phyloP scores from a whole-genome alignment of 768 basidiomycete genomes.

The Panellus pusillus region DNA sequence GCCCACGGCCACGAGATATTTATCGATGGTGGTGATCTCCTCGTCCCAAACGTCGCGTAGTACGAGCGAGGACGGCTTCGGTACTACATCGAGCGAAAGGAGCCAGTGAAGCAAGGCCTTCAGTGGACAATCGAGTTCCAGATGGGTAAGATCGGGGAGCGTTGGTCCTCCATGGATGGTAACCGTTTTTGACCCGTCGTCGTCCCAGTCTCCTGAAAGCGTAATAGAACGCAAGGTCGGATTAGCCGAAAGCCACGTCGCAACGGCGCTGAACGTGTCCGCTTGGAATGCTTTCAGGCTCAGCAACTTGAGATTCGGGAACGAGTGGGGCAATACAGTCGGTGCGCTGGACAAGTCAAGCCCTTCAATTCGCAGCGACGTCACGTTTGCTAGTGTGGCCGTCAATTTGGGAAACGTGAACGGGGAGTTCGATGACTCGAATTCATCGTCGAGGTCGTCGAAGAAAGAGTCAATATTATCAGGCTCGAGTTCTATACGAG shows the following conservation, averaged over 20 bases:
- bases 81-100: not conserved
- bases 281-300: not conserved
- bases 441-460: not conserved
- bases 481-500: not conserved
- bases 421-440: not conserved
- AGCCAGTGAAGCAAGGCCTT: not conserved
- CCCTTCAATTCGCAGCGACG: constrained; percentile 1
- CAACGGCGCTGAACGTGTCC: not conserved
- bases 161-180: not conserved
- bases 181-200: not conserved
- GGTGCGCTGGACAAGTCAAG: not conserved
- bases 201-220: constrained; percentile 4
- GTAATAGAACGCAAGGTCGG: not conserved
- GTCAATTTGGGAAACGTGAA: not conserved
- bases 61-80: not conserved
- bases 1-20: not conserved
- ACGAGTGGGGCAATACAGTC: not conserved
- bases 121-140: constrained; percentile 4
- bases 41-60: constrained; percentile 3
- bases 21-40: not conserved
- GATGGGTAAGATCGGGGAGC: not conserved
- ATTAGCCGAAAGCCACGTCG: not conserved
- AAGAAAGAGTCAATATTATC: not conserved
- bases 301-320: not conserved
- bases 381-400: not conserved